Evolutionary conservation across 139 green algal genomes (phyloP), one percentile per base, ranked within the genome.

Genomic region (Diplosphaera chodatii): DNA sequence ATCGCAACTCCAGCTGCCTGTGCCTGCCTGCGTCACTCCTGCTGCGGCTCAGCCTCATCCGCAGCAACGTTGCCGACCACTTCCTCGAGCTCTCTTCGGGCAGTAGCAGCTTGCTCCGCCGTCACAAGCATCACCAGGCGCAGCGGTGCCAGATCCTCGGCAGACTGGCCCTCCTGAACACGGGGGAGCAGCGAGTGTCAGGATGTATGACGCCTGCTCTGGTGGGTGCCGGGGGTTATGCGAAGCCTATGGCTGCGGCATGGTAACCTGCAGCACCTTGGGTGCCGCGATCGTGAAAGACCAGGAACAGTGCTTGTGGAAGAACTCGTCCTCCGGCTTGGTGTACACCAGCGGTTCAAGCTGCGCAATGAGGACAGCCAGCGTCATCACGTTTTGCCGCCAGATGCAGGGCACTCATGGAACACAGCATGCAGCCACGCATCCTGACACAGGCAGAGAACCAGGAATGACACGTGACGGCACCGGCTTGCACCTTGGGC

Each of bases 291-390:
- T 94, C 18, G 80, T 83, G 78, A 84, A 93, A 21, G 76, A 79
- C 80, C 83, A 91, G 30, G 69, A 63, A 30, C 69, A 80, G 18
- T 84, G 74, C 75, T 86, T 72, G 67, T 94, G 88, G 37, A 94
- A 85, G 66, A 92, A 93, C 80, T 97, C 88, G 63, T 94, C 92
- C 78, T 97, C 92, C 3, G 92, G 92, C 15, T 86, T 77, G 31
- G 87, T 69, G 67, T 94, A 96, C 23, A 96, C 80, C 25, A 64
- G 21, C 32, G 40, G 63, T 64, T 66, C 75, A 41, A 72, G 30
- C 63, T 63, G 33, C 63, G 74, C 68, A 41, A 34, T 74, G 27
- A 32, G 40, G n/a, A n/a, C n/a, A n/a, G n/a, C n/a, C n/a, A n/a
- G n/a, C n/a, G n/a, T n/a, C n/a, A n/a, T n/a, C n/a, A n/a, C n/a